Conservation (phyloP, 305 asterid species). For the Nicotiana rustica region DNA sequence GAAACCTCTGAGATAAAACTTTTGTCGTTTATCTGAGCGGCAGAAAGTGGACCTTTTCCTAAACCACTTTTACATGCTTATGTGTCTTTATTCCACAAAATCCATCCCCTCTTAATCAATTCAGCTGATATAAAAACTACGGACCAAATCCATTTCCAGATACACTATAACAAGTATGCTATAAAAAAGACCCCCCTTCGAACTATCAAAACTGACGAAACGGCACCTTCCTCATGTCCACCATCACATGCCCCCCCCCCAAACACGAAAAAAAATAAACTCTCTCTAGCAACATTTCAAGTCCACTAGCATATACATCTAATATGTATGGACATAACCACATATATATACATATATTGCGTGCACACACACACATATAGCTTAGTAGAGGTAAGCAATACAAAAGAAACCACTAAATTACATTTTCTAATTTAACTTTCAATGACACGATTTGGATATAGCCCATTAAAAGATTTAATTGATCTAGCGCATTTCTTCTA, state of each 20-base stretch:
- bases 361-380: background rate
- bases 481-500: background rate
- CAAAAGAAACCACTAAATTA: background rate
- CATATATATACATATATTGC: background rate
- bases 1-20: background rate
- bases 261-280: background rate
- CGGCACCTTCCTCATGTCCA: background rate
- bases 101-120: background rate
- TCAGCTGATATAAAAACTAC: background rate
- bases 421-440: background rate
- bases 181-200: background rate
- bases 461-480: background rate
- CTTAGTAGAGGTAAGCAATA: background rate
- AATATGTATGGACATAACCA: background rate
- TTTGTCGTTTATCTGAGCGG: background rate
- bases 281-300: background rate
- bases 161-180: background rate
- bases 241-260: background rate
- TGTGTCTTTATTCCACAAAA: background rate
- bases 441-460: background rate
- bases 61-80: background rate
- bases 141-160: background rate
- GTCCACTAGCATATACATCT: background rate
- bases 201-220: background rate
- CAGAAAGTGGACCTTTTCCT: background rate